phyloP scores from a whole-genome alignment of 208 protist genomes.

The Leishmania mexicana region DNA sequence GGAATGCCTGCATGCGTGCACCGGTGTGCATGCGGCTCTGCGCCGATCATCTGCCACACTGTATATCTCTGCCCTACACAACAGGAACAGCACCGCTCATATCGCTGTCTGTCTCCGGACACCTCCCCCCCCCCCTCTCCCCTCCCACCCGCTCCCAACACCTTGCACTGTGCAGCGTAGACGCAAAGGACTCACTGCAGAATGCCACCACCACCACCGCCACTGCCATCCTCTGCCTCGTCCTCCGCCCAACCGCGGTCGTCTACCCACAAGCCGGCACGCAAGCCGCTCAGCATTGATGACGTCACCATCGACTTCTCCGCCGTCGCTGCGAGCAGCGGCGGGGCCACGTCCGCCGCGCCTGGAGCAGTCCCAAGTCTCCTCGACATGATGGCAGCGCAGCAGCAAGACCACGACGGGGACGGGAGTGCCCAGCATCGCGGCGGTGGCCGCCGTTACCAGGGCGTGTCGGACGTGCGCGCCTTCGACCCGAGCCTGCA shows the following conservation, averaged over 20 bases:
- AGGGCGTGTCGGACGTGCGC: conserved; percentile 28
- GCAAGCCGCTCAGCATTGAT: conserved; percentile 54
- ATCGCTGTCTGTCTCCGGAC: neutral
- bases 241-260: neutral
- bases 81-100: neutral
- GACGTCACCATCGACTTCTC: conserved; percentile 84
- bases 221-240: neutral
- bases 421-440: neutral
- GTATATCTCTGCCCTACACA: neutral
- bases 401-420: conserved; percentile 12
- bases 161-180: neutral
- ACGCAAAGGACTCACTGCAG: neutral
- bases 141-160: neutral
- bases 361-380: conserved; percentile 17
- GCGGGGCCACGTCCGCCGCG: conserved; percentile 5
- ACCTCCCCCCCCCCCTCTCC: neutral
- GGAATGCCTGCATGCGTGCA: neutral
- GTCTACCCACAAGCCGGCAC: neutral
- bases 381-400: neutral
- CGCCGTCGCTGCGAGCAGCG: conserved; percentile 8
- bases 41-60: neutral
- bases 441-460: neutral
- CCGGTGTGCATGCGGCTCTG: neutral
- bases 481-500: conserved; percentile 34
- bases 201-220: neutral